Evolutionary conservation across 164 flowering plant genomes (phyloP), one percentile per base, ranked within the genome.

Genomic region (Houttuynia cordata): DNA sequence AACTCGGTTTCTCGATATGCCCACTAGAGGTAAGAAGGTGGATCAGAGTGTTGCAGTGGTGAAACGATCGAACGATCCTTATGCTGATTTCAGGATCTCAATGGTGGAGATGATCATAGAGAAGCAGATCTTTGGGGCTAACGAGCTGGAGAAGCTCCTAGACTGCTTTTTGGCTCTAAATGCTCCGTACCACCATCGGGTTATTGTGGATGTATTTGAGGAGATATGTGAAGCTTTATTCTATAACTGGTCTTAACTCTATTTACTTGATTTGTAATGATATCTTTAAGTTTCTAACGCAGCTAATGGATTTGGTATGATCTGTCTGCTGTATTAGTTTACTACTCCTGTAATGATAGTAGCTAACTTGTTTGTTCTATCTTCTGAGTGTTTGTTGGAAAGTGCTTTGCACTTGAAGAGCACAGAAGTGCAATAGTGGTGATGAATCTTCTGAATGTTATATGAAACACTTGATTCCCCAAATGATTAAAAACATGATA

Each of bases 41-140:
- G 65, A 67, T 23, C 88, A 78, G 42, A 81, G 90, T 63, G 73
- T 84, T 1, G 91, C 91, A 8, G 85, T 87, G 58, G 85, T 83
- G 73, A 87, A 87, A 72, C 57, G 74, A 7, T 84, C 95, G 20
- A 79, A 73, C 24, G 88, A 87, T 57, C 95, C 91, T 15, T 68
- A 77, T 58, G 70, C 68, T 4, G 95, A 87, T 71, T 87, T 87
- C 71, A 79, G 83, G 69, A 73, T 71, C 0, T 87, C 95, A 37
- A 87, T 87, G 91, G 81, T 87, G 79, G 95, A 87, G 72, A 87
- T 87, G 95, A 87, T 87, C 0, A 72, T 83, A 1, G 87, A 84
- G 72, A 87, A 79, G 60, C 81, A 83, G 70, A 83, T 87, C 42
- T 80, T 83, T 56, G 60, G 70, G 4, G 78, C 79, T 0, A 67